phyloP scores from a whole-genome alignment of 2,329 filamentous ascomycete genomes.

The Trematosphaeria pertusa region DNA sequence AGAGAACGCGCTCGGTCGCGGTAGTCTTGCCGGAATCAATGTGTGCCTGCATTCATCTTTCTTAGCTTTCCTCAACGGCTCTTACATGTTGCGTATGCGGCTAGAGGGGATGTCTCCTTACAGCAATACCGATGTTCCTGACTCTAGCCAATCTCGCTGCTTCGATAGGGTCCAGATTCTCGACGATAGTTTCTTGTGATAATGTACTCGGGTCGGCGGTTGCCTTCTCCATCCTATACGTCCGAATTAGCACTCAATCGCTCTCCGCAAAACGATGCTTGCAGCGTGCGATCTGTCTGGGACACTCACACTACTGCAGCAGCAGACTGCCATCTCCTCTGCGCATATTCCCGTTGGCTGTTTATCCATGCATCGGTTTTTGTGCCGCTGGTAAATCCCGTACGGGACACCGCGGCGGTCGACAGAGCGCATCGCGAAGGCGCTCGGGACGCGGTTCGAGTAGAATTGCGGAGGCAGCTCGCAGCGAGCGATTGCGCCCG shows the following conservation, averaged over 20 bases:
- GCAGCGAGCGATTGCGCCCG: constrained; percentile 43
- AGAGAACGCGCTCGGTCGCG: constrained; percentile 92
- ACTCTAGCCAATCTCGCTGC: constrained; percentile 78
- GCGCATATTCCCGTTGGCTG: constrained; percentile 25
- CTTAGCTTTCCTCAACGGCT: background rate
- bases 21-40: constrained; percentile 99
- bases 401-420: constrained; percentile 38
- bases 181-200: constrained; percentile 71
- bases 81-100: background rate
- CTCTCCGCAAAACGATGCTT: constrained; percentile 4
- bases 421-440: constrained; percentile 43
- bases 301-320: constrained; percentile 48
- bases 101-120: constrained; percentile 48
- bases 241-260: constrained; percentile 28
- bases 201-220: constrained; percentile 63
- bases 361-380: constrained; percentile 39
- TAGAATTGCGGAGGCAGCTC: constrained; percentile 36
- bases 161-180: constrained; percentile 82
- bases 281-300: background rate
- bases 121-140: constrained; percentile 97
- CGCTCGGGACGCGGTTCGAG: constrained; percentile 29
- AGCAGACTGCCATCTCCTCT: constrained; percentile 46
- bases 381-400: constrained; percentile 34
- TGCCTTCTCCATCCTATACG: constrained; percentile 58
- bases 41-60: constrained; percentile 69